These are phyloP conservation scores for Digitaria exilis DNA, from an alignment of 202 grass and related monocot species.

Conservation along the genomic window DNA sequence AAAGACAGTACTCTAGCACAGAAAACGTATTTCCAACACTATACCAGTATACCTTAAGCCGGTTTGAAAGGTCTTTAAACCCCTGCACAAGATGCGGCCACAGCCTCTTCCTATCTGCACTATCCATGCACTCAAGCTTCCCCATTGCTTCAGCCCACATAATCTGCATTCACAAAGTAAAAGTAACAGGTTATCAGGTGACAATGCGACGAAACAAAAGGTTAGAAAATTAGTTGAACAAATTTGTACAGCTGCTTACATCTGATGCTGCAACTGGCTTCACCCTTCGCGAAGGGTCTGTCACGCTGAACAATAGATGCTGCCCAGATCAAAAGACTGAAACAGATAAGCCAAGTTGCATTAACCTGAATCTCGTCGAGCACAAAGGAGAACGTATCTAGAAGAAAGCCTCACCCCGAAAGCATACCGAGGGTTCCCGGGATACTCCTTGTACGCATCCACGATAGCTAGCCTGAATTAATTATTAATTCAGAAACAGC, in stretches of 20 bases:
- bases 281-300: too few species aligned
- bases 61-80: constrained; percentile 85
- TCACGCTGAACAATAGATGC: too few species aligned
- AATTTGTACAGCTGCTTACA: too few species aligned
- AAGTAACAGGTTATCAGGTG: too few species aligned
- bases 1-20: not conserved
- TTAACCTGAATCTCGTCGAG: not conserved
- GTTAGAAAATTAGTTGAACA: too few species aligned
- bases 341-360: constrained; percentile 19
- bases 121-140: too few species aligned
- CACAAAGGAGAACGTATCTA: not conserved
- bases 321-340: constrained; percentile 44
- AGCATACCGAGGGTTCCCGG: constrained; percentile 80
- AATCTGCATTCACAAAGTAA: too few species aligned
- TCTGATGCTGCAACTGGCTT: too few species aligned
- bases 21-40: not conserved
- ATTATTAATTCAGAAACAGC: constrained; percentile 36
- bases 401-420: constrained; percentile 63
- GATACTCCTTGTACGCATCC: constrained; percentile 85
- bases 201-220: too few species aligned
- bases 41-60: constrained; percentile 98
- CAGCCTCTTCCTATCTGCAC: too few species aligned
- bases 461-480: constrained; percentile 82
- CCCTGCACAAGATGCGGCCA: too few species aligned
- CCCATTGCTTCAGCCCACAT: too few species aligned